Evolutionary conservation across 495 filamentous ascomycete species (phyloP).

Genomic region (Trichocladium antarcticum): DNA sequence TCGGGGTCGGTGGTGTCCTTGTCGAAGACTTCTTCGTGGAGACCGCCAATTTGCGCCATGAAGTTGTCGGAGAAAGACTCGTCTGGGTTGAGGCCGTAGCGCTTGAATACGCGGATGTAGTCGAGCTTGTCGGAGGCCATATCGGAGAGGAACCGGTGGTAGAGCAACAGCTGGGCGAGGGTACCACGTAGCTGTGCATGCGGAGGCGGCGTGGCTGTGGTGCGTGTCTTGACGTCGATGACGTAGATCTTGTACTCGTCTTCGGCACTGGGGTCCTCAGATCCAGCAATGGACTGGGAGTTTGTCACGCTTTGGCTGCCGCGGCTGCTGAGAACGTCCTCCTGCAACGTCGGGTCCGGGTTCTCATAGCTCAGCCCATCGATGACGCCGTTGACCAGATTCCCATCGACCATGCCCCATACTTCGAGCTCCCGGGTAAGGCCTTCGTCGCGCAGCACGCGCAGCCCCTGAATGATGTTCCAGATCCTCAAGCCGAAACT

Average conservation of each 20-base stretch:
- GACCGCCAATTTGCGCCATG: slow-evolving; percentile 59
- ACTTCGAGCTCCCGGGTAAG: slow-evolving; percentile 82
- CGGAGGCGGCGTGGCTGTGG: slow-evolving; percentile 47
- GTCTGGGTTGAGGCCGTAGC: slow-evolving; percentile 55
- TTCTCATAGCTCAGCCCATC: slow-evolving; percentile 73
- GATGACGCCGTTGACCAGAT: slow-evolving; percentile 80
- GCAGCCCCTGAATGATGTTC: slow-evolving; percentile 83
- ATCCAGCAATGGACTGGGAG: not conserved
- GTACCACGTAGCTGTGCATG: slow-evolving; percentile 63
- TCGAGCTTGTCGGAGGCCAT: slow-evolving; percentile 63
- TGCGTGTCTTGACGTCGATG: slow-evolving; percentile 81
- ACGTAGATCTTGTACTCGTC: slow-evolving; percentile 68
- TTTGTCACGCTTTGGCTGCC: slow-evolving; percentile 11
- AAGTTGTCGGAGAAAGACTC: slow-evolving; percentile 66
- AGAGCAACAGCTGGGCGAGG: slow-evolving; percentile 78
- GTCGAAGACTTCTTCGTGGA: slow-evolving; percentile 50
- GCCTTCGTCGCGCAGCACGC: slow-evolving; percentile 63
- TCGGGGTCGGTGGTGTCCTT: slow-evolving; percentile 21
- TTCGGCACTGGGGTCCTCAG: slow-evolving; percentile 44
- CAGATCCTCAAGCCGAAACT: slow-evolving; percentile 71
- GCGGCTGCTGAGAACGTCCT: slow-evolving; percentile 30
- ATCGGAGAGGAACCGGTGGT: slow-evolving; percentile 71
- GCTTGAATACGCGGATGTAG: slow-evolving; percentile 51
- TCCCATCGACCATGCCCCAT: slow-evolving; percentile 79
- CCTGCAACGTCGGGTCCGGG: slow-evolving; percentile 59